A percentile compares a stretch with the other conserved stretches of the same genome.
phyloP scores from a whole-genome alignment of 1,139 yeast genomes.

The Chernovozyma sophiae-reginae region DNA sequence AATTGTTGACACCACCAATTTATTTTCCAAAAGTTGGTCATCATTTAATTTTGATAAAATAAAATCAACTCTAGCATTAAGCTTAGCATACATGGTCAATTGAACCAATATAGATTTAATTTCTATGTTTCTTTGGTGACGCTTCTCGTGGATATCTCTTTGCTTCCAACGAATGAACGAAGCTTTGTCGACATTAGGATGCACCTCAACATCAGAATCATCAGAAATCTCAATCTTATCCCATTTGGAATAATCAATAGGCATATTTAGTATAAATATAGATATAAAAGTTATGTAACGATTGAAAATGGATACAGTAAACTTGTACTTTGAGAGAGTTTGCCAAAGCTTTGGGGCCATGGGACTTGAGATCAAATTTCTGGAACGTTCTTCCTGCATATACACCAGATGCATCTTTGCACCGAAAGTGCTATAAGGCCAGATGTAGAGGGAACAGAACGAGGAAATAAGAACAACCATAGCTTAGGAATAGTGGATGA shows the following conservation, averaged over 20 bases:
- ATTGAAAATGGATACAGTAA: no score
- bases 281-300: no score
- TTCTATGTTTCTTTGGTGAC: slow-evolving; percentile 73
- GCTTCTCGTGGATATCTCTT: slow-evolving; percentile 92
- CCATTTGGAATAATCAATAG: slow-evolving; percentile 96
- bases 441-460: no score
- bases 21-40: slow-evolving; percentile 37
- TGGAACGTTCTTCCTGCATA: no score
- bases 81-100: slow-evolving; percentile 66
- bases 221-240: slow-evolving; percentile 93
- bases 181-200: slow-evolving; percentile 93
- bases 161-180: slow-evolving; percentile 97
- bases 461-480: no score
- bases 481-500: no score
- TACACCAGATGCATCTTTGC: no score
- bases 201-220: slow-evolving; percentile 95
- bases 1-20: slow-evolving; percentile 39
- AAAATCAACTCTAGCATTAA: slow-evolving; percentile 69
- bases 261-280: slow-evolving; percentile 52
- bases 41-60: slow-evolving; percentile 43
- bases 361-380: no score
- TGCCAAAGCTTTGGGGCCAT: no score
- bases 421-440: no score
- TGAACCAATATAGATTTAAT: slow-evolving; percentile 74
- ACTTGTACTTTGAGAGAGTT: no score